Conservation (phyloP, 1,139 yeast genomes). For the Lizanozyma gosingica region DNA sequence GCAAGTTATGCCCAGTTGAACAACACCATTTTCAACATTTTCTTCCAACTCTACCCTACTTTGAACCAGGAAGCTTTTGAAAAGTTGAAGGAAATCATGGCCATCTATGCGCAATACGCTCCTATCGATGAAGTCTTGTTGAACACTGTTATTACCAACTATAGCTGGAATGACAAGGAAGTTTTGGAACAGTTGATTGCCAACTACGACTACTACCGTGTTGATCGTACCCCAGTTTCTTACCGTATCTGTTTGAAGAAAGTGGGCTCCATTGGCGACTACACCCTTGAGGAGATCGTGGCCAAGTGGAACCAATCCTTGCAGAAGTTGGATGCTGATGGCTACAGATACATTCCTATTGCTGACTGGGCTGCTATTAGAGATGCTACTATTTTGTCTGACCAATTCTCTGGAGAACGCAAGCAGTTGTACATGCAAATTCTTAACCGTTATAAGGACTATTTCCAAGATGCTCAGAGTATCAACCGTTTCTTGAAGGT, state of each 20-base stretch:
- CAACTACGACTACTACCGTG: conserved; percentile 50
- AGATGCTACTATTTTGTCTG: conserved; percentile 60
- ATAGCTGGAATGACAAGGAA: conserved; percentile 58
- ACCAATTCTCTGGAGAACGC: conserved; percentile 9
- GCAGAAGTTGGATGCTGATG: conserved; percentile 41
- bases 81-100: conserved; percentile 49
- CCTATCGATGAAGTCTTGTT: conserved; percentile 68
- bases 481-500: neutral
- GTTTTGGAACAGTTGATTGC: conserved; percentile 58
- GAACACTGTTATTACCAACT: conserved; percentile 66
- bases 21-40: conserved; percentile 57
- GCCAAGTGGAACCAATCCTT: conserved; percentile 55
- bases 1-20: conserved; percentile 64
- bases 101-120: conserved; percentile 47
- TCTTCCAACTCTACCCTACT: conserved; percentile 51
- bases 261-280: conserved; percentile 50
- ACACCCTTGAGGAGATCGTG: conserved; percentile 47
- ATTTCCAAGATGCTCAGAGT: neutral
- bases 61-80: conserved; percentile 49
- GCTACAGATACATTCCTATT: conserved; percentile 57
- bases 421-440: neutral
- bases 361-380: conserved; percentile 87
- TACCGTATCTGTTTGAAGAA: conserved; percentile 72
- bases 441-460: neutral
- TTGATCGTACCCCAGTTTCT: conserved; percentile 60